These are phyloP conservation scores for Striga asiatica DNA, from an alignment of 257 asterid species.

Conservation along the genomic window DNA sequence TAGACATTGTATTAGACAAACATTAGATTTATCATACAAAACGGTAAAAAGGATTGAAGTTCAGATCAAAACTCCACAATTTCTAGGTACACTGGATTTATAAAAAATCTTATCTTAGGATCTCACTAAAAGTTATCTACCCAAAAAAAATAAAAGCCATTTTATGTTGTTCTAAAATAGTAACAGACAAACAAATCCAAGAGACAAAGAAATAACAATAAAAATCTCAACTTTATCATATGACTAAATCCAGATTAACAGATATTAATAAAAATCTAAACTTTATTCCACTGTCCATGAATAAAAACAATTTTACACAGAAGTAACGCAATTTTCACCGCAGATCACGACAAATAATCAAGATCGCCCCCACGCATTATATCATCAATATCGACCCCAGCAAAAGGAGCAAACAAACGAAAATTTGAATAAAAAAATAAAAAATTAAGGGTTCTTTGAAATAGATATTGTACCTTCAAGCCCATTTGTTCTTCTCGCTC, in stretches of 20 bases:
- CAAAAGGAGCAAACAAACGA: neutral
- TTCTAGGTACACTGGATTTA: too few species aligned
- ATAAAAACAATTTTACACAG: too few species aligned
- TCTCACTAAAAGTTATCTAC: too few species aligned
- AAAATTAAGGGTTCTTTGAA: neutral
- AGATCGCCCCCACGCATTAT: neutral
- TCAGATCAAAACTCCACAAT: too few species aligned
- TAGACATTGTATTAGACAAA: too few species aligned
- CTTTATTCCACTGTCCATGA: too few species aligned
- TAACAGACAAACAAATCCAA: neutral
- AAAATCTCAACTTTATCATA: neutral
- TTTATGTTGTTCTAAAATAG: too few species aligned
- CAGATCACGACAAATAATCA: neutral
- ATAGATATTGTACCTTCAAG: slow-evolving; percentile 31
- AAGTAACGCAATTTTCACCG: neutral
- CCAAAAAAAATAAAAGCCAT: too few species aligned
- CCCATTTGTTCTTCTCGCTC: slow-evolving; percentile 16
- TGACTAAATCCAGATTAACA: neutral
- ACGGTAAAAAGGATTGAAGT: too few species aligned
- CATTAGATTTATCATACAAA: too few species aligned
- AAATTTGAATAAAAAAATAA: neutral
- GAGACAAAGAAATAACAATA: neutral
- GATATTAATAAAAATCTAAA: too few species aligned
- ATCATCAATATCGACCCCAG: neutral
- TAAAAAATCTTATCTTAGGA: too few species aligned